Percentiles rank a stretch among this genome's conserved stretches.
Evolutionary conservation across 2,329 filamentous ascomycete genomes (phyloP).

Genomic region (Pseudogymnoascus sp.): DNA sequence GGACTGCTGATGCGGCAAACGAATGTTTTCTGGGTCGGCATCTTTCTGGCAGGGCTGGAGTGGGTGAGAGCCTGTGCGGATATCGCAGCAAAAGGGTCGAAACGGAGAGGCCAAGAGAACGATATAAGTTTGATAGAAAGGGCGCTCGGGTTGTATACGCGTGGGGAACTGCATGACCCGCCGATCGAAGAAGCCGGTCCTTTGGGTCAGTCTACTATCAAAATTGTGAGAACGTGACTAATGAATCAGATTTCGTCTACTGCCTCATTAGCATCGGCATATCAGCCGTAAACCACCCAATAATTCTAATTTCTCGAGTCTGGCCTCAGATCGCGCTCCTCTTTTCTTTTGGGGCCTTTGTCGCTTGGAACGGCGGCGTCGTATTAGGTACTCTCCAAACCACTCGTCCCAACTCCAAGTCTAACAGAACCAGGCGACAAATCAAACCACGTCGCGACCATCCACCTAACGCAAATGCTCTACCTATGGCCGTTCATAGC

Average conservation of each 20-base stretch:
- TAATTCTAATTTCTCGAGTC: conserved; percentile 38
- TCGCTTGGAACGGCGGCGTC: conserved; percentile 82
- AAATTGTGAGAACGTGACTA: conserved; percentile 15
- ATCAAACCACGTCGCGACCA: conserved; percentile 80
- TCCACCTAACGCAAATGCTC: conserved; percentile 86
- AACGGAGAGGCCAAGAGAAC: conserved; percentile 12
- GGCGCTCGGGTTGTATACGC: conserved; percentile 26
- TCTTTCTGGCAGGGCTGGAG: conserved; percentile 62
- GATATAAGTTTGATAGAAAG: neutral
- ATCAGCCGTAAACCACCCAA: conserved; percentile 44
- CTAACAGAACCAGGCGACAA: conserved; percentile 63
- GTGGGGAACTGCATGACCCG: conserved; percentile 49
- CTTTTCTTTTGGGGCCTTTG: conserved; percentile 61
- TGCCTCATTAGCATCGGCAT: conserved; percentile 56
- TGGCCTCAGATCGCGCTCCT: conserved; percentile 59
- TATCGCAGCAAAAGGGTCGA: conserved; percentile 12
- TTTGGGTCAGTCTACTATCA: conserved; percentile 36
- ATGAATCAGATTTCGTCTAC: conserved; percentile 42
- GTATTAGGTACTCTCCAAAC: conserved; percentile 62
- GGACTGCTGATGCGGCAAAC: conserved; percentile 81
- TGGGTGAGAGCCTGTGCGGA: conserved; percentile 42
- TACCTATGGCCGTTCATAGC: conserved; percentile 87
- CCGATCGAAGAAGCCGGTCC: conserved; percentile 39
- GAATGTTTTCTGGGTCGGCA: conserved; percentile 90
- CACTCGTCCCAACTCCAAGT: neutral